phyloP scores from a whole-genome alignment of 2,329 filamentous ascomycete species.

The Dothiorella sarmentorum region DNA sequence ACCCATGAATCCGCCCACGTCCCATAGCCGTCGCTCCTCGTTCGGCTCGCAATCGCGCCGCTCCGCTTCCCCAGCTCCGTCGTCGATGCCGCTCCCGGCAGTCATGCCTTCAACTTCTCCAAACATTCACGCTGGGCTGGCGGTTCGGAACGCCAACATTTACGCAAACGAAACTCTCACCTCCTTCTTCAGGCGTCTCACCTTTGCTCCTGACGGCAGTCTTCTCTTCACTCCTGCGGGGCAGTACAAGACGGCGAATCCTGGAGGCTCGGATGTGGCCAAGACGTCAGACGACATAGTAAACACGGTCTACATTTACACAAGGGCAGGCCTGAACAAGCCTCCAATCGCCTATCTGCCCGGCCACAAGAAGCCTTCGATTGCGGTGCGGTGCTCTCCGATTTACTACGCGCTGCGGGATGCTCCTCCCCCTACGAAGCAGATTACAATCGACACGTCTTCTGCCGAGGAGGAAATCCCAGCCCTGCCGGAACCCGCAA shows the following conservation, averaged over 20 bases:
- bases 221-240: slow-evolving; percentile 90
- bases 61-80: slow-evolving; percentile 84
- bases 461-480: slow-evolving; percentile 80
- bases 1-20: slow-evolving; percentile 95
- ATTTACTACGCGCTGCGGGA: slow-evolving; percentile 79
- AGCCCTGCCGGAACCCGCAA: slow-evolving; percentile 76
- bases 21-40: slow-evolving; percentile 90
- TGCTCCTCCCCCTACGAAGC: slow-evolving; percentile 63
- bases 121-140: slow-evolving; percentile 62
- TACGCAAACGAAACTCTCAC: slow-evolving; percentile 97
- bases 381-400: slow-evolving; percentile 92
- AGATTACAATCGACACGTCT: slow-evolving; percentile 93
- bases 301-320: slow-evolving; percentile 98
- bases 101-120: slow-evolving; percentile 95
- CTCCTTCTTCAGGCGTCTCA: slow-evolving; percentile 90
- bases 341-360: slow-evolving; percentile 92
- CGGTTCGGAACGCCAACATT: slow-evolving; percentile 76
- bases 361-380: slow-evolving; percentile 96
- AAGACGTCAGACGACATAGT: slow-evolving; percentile 82
- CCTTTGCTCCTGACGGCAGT: slow-evolving; percentile 93
- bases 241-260: slow-evolving; percentile 81
- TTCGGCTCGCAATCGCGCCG: slow-evolving; percentile 73
- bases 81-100: slow-evolving; percentile 83
- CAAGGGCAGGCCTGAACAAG: slow-evolving; percentile 91
- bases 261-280: slow-evolving; percentile 60